Conservation (phyloP, 2,329 filamentous ascomycete genomes). For the Xylariaceae sp. region DNA sequence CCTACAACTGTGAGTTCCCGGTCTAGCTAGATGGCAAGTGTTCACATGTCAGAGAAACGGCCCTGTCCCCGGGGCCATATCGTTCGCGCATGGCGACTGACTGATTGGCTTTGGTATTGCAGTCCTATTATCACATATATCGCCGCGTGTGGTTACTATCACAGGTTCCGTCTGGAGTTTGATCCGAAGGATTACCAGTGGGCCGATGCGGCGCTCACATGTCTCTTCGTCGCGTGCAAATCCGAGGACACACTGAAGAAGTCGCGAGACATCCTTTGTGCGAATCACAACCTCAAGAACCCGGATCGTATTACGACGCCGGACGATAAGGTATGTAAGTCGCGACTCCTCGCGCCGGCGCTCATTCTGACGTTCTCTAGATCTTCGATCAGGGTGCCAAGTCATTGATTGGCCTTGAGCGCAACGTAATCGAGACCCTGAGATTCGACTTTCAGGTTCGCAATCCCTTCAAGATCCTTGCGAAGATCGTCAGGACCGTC, state of each 20-base stretch:
- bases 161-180: constrained; percentile 84
- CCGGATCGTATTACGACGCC: constrained; percentile 63
- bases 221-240: constrained; percentile 90
- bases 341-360: not conserved
- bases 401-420: constrained; percentile 81
- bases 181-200: constrained; percentile 82
- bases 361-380: constrained; percentile 39
- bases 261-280: constrained; percentile 85
- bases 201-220: constrained; percentile 79
- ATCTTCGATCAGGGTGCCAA: constrained; percentile 75
- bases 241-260: constrained; percentile 98
- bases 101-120: constrained; percentile 13
- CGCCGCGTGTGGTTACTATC: constrained; percentile 87
- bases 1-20: constrained; percentile 64
- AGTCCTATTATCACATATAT: constrained; percentile 88
- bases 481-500: constrained; percentile 67
- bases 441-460: constrained; percentile 91
- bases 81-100: not conserved
- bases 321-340: constrained; percentile 67
- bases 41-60: not conserved
- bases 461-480: constrained; percentile 77
- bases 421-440: constrained; percentile 85
- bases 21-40: not conserved
- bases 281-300: constrained; percentile 78
- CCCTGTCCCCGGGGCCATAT: not conserved